Evolutionary conservation across 768 basidiomycete species (phyloP).

Genomic region (Suillus alpinus): DNA sequence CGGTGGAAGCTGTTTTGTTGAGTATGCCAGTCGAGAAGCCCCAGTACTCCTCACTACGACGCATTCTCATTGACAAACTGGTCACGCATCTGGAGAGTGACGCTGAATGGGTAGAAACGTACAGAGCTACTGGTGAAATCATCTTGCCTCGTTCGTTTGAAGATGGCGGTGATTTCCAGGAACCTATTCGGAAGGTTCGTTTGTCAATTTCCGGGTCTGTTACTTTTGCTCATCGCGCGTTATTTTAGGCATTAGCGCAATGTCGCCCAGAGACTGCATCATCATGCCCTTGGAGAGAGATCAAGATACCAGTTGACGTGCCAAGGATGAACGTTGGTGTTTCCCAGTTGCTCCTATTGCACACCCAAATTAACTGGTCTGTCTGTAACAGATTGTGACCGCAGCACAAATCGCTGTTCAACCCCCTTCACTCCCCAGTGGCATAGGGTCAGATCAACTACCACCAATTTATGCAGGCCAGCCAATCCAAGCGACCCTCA

Average conservation of each 20-base stretch:
- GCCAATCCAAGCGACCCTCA: conserved; percentile 68
- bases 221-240: conserved; percentile 33
- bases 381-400: conserved; percentile 55
- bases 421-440: conserved; percentile 42
- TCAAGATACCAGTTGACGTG: conserved; percentile 83
- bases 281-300: conserved; percentile 59
- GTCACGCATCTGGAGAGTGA: conserved; percentile 61
- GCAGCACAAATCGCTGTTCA: conserved; percentile 51
- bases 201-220: neutral
- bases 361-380: neutral
- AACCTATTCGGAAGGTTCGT: conserved; percentile 32
- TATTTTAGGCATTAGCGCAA: conserved; percentile 31
- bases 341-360: conserved; percentile 6
- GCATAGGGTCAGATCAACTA: conserved; percentile 21
- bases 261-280: conserved; percentile 38
- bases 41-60: conserved; percentile 30
- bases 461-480: conserved; percentile 79
- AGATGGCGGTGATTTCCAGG: conserved; percentile 25
- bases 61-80: conserved; percentile 44
- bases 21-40: conserved; percentile 30
- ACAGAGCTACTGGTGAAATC: conserved; percentile 70
- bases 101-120: conserved; percentile 65
- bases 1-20: conserved; percentile 42
- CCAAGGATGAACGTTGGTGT: conserved; percentile 73
- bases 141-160: conserved; percentile 43